phyloP scores from a whole-genome alignment of 352 stramenopile species.

The Pythium angustatum region DNA sequence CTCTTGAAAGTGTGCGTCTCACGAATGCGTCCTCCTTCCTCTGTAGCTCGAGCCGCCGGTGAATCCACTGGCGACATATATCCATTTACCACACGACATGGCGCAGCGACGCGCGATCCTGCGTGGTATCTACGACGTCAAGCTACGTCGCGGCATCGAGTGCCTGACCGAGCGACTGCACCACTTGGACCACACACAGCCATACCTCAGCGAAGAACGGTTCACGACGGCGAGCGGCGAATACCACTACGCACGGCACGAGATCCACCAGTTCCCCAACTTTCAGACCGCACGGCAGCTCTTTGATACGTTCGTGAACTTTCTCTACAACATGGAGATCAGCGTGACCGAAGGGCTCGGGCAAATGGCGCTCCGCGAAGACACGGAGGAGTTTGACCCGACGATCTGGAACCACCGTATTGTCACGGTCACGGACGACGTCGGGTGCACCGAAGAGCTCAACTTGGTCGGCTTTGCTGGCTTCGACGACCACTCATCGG shows the following conservation, averaged over 20 bases:
- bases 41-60: too few species aligned
- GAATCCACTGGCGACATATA: slow-evolving; percentile 17
- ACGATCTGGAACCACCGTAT: slow-evolving; percentile 45
- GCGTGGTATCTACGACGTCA: neutral
- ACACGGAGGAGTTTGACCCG: too few species aligned
- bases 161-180: slow-evolving; percentile 2
- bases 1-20: too few species aligned
- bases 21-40: neutral
- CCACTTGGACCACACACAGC: slow-evolving; percentile 7
- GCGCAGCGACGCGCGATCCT: slow-evolving; percentile 7
- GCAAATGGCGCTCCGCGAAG: slow-evolving; percentile 36
- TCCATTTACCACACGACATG: slow-evolving; percentile 16
- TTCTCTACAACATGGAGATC: slow-evolving; percentile 52
- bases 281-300: slow-evolving; percentile 35
- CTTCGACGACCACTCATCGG: slow-evolving; percentile 37
- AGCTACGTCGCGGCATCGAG: slow-evolving; percentile 6
- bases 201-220: slow-evolving; percentile 10
- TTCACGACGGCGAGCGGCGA: slow-evolving; percentile 8
- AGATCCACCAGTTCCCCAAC: slow-evolving; percentile 45
- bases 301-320: slow-evolving; percentile 44
- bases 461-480: slow-evolving; percentile 29
- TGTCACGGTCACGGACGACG: slow-evolving; percentile 27
- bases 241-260: slow-evolving; percentile 20
- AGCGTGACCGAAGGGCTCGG: slow-evolving; percentile 49
- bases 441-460: slow-evolving; percentile 21